Conservation (phyloP, 495 filamentous ascomycete genomes). For the Aspergillus conjunctus region DNA sequence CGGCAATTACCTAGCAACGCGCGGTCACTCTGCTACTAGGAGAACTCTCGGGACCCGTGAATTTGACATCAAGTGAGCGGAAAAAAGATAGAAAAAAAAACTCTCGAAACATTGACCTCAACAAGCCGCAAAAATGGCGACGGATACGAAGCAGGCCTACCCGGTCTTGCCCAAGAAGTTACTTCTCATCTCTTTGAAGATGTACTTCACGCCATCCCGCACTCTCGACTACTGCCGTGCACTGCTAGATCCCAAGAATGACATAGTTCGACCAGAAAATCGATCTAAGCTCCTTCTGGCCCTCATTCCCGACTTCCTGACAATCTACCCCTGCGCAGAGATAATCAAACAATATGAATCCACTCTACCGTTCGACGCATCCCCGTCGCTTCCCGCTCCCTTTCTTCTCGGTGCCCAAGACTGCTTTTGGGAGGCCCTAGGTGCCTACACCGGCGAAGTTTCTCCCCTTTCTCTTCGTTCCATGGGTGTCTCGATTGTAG, state of each 20-base stretch:
- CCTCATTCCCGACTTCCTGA: constrained; percentile 77
- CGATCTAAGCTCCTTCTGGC: constrained; percentile 82
- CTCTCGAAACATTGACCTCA: neutral
- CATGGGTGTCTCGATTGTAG: constrained; percentile 69
- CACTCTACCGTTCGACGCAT: constrained; percentile 29
- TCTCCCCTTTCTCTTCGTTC: constrained; percentile 65
- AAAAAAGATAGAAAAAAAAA: no score
- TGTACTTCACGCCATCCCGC: constrained; percentile 73
- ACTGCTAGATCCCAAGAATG: constrained; percentile 51
- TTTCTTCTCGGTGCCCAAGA: constrained; percentile 77
- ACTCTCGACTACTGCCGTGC: constrained; percentile 64
- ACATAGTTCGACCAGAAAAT: constrained; percentile 44
- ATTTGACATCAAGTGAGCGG: neutral
- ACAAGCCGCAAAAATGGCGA: constrained; percentile 19
- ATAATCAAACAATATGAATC: constrained; percentile 48
- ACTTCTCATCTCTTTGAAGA: constrained; percentile 78
- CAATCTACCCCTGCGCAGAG: constrained; percentile 57
- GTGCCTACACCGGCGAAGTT: constrained; percentile 77
- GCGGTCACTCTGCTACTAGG: no score
- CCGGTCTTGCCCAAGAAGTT: constrained; percentile 61
- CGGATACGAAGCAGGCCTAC: constrained; percentile 29
- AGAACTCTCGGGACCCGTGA: neutral
- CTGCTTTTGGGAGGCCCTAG: constrained; percentile 59
- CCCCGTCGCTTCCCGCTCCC: constrained; percentile 33
- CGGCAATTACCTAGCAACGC: no score